A percentile compares a stretch with the other conserved stretches of the same genome.
Conservation (phyloP, 179 eudicot species). For the Nepenthes alata region DNA sequence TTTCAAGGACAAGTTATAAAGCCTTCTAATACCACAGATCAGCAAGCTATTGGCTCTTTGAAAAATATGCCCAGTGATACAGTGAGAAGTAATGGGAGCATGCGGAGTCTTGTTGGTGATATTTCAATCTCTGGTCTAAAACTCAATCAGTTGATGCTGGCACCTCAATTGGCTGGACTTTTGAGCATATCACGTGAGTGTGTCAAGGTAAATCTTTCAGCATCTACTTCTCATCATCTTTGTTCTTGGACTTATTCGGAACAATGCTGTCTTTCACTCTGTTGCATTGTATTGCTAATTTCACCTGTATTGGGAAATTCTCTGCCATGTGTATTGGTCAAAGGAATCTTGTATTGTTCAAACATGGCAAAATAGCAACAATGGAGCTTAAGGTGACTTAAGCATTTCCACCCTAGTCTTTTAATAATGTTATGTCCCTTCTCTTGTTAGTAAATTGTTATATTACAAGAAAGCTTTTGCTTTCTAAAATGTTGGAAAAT, state of each 20-base stretch:
- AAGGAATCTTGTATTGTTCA: too few relatives aligned
- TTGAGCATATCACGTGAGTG: conserved; percentile 54
- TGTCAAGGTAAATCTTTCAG: conserved; percentile 49
- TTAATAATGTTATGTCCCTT: too few relatives aligned
- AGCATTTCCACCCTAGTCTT: too few relatives aligned
- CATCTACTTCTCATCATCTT: conserved; percentile 1
- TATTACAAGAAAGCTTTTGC: too few relatives aligned
- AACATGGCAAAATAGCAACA: too few relatives aligned
- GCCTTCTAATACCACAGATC: conserved; percentile 19
- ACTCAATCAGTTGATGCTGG: conserved; percentile 87
- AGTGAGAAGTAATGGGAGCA: conserved; percentile 17
- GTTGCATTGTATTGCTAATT: background rate
- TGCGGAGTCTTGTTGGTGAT: conserved; percentile 64
- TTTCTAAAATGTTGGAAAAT: too few relatives aligned
- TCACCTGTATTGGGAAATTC: too few relatives aligned
- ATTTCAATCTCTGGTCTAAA: conserved; percentile 78
- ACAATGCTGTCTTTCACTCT: background rate
- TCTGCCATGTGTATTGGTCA: too few relatives aligned
- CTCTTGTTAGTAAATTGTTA: too few relatives aligned
- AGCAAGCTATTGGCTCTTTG: conserved; percentile 17
- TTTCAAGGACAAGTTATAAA: conserved; percentile 80
- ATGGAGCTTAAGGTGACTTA: too few relatives aligned
- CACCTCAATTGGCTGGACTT: conserved; percentile 81
- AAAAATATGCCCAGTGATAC: conserved; percentile 12
- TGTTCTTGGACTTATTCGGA: background rate